These are phyloP conservation scores for Cystobasidium pallidum DNA, from an alignment of 1,284 basidiomycete genomes.

Conservation along the genomic window DNA sequence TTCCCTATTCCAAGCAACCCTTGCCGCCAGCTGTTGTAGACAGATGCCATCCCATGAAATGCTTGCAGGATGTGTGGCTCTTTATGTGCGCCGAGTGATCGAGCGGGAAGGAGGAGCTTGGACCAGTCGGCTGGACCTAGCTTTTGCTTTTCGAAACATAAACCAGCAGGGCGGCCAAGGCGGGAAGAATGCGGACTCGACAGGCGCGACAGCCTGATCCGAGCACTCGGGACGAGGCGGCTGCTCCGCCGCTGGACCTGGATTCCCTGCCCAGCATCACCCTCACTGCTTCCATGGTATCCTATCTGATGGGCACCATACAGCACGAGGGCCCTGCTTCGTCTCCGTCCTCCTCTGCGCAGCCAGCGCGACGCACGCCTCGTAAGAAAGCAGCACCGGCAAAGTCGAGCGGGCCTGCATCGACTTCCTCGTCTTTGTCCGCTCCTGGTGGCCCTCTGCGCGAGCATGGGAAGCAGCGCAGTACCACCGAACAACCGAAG, in stretches of 20 bases:
- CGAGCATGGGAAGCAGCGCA: background rate
- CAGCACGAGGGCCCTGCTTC: background rate
- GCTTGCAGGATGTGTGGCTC: no score
- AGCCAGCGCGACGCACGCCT: background rate
- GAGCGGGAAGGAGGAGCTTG: background rate
- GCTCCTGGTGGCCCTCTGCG: background rate
- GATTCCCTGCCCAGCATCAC: background rate
- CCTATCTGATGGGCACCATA: constrained; percentile 3
- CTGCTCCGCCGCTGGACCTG: background rate
- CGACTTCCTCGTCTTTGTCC: no score
- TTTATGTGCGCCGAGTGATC: constrained; percentile 1
- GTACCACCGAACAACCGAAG: constrained; percentile 3
- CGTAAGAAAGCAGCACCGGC: background rate
- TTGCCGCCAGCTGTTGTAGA: no score
- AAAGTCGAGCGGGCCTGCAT: no score
- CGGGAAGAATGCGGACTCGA: background rate
- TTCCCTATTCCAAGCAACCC: no score
- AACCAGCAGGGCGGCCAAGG: background rate
- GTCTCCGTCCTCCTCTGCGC: background rate
- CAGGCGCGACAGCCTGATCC: background rate
- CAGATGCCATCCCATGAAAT: no score
- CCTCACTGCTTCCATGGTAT: constrained; percentile 1
- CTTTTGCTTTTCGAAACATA: background rate
- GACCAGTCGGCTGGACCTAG: background rate
- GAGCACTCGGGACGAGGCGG: background rate